phyloP scores from a whole-genome alignment of 148 eudicot species.

The Camellia japonica region DNA sequence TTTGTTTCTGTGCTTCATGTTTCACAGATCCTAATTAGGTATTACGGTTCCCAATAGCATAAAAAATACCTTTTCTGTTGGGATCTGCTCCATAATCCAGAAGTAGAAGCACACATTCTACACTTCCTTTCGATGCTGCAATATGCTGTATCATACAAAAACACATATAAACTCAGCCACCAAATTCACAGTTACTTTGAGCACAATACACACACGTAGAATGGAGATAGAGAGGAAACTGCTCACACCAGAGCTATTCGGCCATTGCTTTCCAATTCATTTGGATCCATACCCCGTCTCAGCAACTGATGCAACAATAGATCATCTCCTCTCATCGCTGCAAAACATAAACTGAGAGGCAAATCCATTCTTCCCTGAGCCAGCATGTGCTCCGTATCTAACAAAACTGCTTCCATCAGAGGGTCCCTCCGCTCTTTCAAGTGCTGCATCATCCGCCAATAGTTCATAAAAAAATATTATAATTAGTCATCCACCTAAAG shows the following conservation, averaged over 20 bases:
- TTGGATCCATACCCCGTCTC: conserved; percentile 56
- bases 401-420: conserved; percentile 42
- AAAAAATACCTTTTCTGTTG: conserved; percentile 54
- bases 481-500: neutral
- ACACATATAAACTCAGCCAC: neutral
- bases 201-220: neutral
- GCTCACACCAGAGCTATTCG: conserved; percentile 59
- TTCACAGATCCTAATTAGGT: too few relatives aligned
- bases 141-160: conserved; percentile 46
- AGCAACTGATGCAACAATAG: conserved; percentile 61
- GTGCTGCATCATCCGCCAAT: conserved; percentile 41
- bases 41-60: too few relatives aligned
- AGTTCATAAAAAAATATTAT: neutral
- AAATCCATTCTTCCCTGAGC: conserved; percentile 68
- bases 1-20: too few relatives aligned
- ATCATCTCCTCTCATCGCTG: conserved; percentile 65
- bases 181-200: neutral
- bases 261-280: conserved; percentile 58
- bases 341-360: conserved; percentile 75
- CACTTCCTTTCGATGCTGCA: conserved; percentile 65
- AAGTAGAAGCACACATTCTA: conserved; percentile 54
- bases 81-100: conserved; percentile 78
- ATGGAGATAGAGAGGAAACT: neutral
- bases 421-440: conserved; percentile 46
- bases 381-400: conserved; percentile 57